Evolutionary conservation across 169 alveolate genomes (phyloP).

Genomic region (Fabrea salina): DNA sequence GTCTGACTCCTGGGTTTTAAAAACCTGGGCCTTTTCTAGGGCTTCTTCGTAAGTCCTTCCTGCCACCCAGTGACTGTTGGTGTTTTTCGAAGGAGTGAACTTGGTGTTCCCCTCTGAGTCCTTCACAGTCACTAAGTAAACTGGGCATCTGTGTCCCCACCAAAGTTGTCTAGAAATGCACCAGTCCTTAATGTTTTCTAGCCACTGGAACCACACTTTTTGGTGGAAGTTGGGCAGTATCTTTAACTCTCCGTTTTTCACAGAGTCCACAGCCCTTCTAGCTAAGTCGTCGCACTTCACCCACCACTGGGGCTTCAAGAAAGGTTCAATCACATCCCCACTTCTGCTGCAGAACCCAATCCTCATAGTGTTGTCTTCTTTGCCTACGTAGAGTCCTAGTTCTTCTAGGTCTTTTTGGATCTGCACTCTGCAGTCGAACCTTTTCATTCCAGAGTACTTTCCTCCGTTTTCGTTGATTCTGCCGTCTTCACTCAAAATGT

Average conservation of each 20-base stretch:
- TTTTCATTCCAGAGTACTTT: slow-evolving; percentile 91
- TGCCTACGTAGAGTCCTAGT: slow-evolving; percentile 82
- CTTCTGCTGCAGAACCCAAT: slow-evolving; percentile 97
- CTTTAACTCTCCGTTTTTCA: slow-evolving; percentile 87
- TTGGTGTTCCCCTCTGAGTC: slow-evolving; percentile 36
- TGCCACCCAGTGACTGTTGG: slow-evolving; percentile 89
- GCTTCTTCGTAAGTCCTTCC: slow-evolving; percentile 89
- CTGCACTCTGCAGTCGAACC: slow-evolving; percentile 94
- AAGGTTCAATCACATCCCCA: slow-evolving; percentile 97
- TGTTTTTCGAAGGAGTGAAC: slow-evolving; percentile 60
- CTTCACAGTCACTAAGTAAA: slow-evolving; percentile 85
- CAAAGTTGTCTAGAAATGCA: slow-evolving; percentile 98
- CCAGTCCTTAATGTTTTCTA: slow-evolving; percentile 99
- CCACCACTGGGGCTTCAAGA: slow-evolving; percentile 99
- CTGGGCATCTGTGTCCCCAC: slow-evolving; percentile 99
- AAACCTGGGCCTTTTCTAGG: slow-evolving; percentile 82
- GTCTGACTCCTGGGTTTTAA: slow-evolving; percentile 61
- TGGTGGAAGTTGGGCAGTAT: slow-evolving; percentile 94
- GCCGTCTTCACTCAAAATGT: slow-evolving; percentile 96
- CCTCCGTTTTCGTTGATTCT: slow-evolving; percentile 94
- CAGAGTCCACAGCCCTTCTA: slow-evolving; percentile 87
- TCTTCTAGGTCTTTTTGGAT: slow-evolving; percentile 91
- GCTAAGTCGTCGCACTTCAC: slow-evolving; percentile 96
- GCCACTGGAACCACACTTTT: slow-evolving; percentile 96
- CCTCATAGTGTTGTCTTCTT: slow-evolving; percentile 91